A percentile compares a stretch with the other conserved stretches of the same genome.
phyloP scores from a whole-genome alignment of 768 basidiomycete genomes.

The Gyrodon lividus region DNA sequence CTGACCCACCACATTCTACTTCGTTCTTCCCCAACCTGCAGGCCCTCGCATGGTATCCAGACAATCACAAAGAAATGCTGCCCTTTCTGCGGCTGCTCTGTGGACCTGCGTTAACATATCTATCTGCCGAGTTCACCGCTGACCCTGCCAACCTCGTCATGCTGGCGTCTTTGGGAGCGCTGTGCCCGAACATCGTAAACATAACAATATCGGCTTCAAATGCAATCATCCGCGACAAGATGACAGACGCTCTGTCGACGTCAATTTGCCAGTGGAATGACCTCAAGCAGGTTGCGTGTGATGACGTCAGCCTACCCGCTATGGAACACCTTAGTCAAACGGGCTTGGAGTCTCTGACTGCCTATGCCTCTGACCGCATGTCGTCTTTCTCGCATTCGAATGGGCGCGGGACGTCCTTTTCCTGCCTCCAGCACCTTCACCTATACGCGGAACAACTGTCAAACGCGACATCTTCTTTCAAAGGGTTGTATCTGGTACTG shows the following conservation, averaged over 20 bases:
- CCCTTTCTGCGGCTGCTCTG: constrained; percentile 26
- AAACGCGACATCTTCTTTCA: constrained; percentile 6
- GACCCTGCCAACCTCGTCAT: constrained; percentile 17
- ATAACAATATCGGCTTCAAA: constrained; percentile 15
- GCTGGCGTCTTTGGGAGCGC: constrained; percentile 9
- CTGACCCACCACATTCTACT: constrained; percentile 8
- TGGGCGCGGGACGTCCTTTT: neutral
- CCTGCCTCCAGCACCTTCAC: constrained; percentile 17
- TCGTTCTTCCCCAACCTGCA: constrained; percentile 25
- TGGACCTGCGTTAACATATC: constrained; percentile 17
- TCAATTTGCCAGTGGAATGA: constrained; percentile 21
- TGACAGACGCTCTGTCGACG: constrained; percentile 14
- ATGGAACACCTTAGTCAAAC: constrained; percentile 16
- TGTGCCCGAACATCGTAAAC: constrained; percentile 20
- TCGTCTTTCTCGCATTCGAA: constrained; percentile 7
- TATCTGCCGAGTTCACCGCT: constrained; percentile 19
- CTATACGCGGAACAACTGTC: constrained; percentile 17
- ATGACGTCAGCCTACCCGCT: constrained; percentile 19
- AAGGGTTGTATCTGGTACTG: constrained; percentile 8
- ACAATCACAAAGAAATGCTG: constrained; percentile 15
- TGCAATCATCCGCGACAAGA: constrained; percentile 4
- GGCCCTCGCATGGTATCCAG: constrained; percentile 22
- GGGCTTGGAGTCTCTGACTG: constrained; percentile 16
- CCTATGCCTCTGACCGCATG: constrained; percentile 10
- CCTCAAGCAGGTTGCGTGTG: constrained; percentile 19